Base-by-base conservation (phyloP, 2,329 filamentous ascomycete species). In the Claviceps sp. region DNA sequence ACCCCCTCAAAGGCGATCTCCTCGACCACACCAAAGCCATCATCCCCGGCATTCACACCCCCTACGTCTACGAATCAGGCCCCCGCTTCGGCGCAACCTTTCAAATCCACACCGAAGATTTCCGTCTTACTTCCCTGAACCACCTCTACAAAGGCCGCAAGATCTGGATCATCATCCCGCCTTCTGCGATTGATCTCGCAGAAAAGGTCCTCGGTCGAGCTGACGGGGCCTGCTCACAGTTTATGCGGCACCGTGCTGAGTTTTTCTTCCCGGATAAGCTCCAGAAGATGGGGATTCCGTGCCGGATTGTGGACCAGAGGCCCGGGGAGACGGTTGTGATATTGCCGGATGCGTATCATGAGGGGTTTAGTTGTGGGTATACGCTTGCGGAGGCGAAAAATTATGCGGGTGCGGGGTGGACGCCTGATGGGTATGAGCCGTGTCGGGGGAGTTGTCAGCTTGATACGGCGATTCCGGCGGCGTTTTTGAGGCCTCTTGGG, bases 301-400 rank as follows among this genome's bases (percentile, higher is more conserved):
- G 61, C 52, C 65, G 67, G 11, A 62, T 69, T 50, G 60, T 69
- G 49, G 67, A 70, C 38, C 67, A 70, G 50, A 61, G 65, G 1
- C 65, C 67, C 5, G 67, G 67, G 6, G 67, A 70, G 57, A 70
- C 67, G 8, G 66, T 70, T 40, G 67, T 70, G 40, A 66, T 70
- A 45, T 56, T 70, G 7, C 67, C 67, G 0, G 67, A 70, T 50
- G 67, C 67, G 4, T 70, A 70, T 48, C 67, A 70, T 51, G 65
- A 70, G 53, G 67, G 67, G 2, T 70, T 70, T 54, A 69, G 67
- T 57, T 69, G 67, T n/a, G 67, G 67, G 0, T 70, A 70, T 50
- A 70, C 67, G 40, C 63, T 70, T 46, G 67, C 67, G 3, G 67
- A 70, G 52, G 67, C 67, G 40, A 70, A 68, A 53, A 70, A 70